A percentile compares a stretch with the other conserved stretches of the same genome.
phyloP scores from a whole-genome alignment of 805 yeast species.

The Isabelozyma heimii region DNA sequence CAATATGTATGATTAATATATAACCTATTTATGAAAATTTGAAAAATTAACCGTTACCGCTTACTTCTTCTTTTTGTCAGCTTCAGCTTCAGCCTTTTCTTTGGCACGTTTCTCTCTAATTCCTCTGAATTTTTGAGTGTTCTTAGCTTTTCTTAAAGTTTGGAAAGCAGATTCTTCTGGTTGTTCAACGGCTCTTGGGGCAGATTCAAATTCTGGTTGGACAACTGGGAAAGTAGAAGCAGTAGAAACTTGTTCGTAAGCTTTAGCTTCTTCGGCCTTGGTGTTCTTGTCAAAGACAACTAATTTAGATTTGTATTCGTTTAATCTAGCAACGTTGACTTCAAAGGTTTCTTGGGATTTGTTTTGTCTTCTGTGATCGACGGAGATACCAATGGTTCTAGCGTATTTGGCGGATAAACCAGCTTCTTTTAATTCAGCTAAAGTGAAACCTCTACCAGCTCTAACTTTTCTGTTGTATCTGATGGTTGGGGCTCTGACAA shows the following conservation, averaged over 20 bases:
- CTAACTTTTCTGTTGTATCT: conserved; percentile 99
- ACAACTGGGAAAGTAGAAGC: conserved; percentile 89
- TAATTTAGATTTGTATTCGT: conserved; percentile 94
- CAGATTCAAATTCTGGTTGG: conserved; percentile 69
- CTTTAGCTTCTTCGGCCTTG: conserved; percentile 61
- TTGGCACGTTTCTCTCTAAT: conserved; percentile 96
- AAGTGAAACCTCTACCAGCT: conserved; percentile 99
- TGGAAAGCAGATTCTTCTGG: conserved; percentile 76
- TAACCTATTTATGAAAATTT: background rate
- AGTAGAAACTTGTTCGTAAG: conserved; percentile 70
- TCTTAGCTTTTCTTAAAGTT: conserved; percentile 94
- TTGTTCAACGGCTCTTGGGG: conserved; percentile 86
- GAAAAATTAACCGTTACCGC: conserved; percentile 5
- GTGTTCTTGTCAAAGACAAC: conserved; percentile 93
- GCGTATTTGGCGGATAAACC: conserved; percentile 90
- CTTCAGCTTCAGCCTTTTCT: conserved; percentile 98
- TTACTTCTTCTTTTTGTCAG: conserved; percentile 95
- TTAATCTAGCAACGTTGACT: conserved; percentile 91
- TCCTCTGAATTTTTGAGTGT: conserved; percentile 92
- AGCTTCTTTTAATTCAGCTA: conserved; percentile 97
- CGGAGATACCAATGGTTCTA: conserved; percentile 97
- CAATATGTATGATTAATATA: background rate
- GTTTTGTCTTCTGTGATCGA: conserved; percentile 99
- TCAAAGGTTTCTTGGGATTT: conserved; percentile 94
- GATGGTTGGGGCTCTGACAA: conserved; percentile 98